Conservation (phyloP, 2,329 filamentous ascomycete species). For the Juglanconis oblonga region DNA sequence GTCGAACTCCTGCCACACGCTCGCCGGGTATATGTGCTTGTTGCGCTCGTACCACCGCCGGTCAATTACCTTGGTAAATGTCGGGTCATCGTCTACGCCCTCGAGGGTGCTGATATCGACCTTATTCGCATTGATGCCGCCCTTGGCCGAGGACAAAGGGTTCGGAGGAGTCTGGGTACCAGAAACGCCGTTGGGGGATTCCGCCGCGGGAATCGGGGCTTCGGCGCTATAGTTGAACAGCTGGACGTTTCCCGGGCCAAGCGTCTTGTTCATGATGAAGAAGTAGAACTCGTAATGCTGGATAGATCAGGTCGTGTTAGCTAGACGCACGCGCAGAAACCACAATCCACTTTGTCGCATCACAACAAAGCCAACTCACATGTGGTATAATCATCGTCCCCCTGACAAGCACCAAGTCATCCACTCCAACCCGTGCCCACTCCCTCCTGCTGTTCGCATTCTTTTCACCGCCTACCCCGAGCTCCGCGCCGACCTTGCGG, state of each 20-base stretch:
- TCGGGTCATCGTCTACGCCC: constrained; percentile 74
- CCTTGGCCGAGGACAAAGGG: constrained; percentile 35
- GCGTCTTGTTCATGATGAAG: constrained; percentile 85
- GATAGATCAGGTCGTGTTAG: constrained; percentile 23
- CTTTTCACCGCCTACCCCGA: constrained; percentile 66
- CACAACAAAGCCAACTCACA: constrained; percentile 52
- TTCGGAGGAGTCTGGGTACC: constrained; percentile 23
- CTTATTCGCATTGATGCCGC: constrained; percentile 33
- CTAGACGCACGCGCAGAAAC: constrained; percentile 1
- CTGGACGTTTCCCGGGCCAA: constrained; percentile 66
- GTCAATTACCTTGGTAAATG: constrained; percentile 89
- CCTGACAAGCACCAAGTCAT: constrained; percentile 90
- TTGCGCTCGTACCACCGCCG: constrained; percentile 95
- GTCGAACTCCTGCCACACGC: constrained; percentile 93
- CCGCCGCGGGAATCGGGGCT: constrained; percentile 31
- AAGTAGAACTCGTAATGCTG: constrained; percentile 98
- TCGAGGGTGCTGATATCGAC: constrained; percentile 60
- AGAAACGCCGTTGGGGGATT: neutral
- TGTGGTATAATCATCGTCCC: constrained; percentile 91
- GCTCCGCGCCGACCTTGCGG: constrained; percentile 81
- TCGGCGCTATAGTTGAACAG: constrained; percentile 74
- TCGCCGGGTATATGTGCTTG: constrained; percentile 97
- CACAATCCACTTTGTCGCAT: constrained; percentile 7
- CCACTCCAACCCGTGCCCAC: constrained; percentile 91
- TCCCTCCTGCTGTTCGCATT: constrained; percentile 68